Evolutionary conservation across 2,329 filamentous ascomycete species (phyloP).

Genomic region (Leptodontidium sp.): DNA sequence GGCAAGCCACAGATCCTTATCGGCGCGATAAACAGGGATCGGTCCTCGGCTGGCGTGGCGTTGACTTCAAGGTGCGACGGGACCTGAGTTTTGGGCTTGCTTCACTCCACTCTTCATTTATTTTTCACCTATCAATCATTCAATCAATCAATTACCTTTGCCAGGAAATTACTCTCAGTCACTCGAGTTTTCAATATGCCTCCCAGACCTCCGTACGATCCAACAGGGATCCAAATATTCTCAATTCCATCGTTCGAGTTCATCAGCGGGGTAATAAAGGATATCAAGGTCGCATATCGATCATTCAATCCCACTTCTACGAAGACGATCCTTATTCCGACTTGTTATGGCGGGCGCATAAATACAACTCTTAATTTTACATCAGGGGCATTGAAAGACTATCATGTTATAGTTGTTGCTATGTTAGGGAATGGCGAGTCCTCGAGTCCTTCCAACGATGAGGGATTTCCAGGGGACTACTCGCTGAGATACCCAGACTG

Average conservation of each 20-base stretch:
- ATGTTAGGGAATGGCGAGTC: conserved; percentile 59
- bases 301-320: conserved; percentile 50
- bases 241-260: conserved; percentile 51
- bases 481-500: conserved; percentile 51
- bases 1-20: conserved; percentile 5
- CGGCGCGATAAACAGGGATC: background rate
- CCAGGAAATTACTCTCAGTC: background rate
- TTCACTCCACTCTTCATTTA: background rate
- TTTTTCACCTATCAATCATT: no score
- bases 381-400: conserved; percentile 50
- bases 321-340: conserved; percentile 57
- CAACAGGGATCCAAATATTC: conserved; percentile 46
- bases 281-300: conserved; percentile 48
- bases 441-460: conserved; percentile 55
- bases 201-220: conserved; percentile 33
- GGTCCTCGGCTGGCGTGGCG: background rate
- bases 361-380: conserved; percentile 58
- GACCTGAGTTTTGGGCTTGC: background rate
- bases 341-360: conserved; percentile 62
- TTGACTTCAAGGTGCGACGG: background rate
- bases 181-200: conserved; percentile 26
- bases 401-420: conserved; percentile 56
- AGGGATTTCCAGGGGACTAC: conserved; percentile 50
- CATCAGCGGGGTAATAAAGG: conserved; percentile 44
- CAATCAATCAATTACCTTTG: background rate